phyloP scores from a whole-genome alignment of 2,329 filamentous ascomycete species.

The Alternaria triticimaculans region DNA sequence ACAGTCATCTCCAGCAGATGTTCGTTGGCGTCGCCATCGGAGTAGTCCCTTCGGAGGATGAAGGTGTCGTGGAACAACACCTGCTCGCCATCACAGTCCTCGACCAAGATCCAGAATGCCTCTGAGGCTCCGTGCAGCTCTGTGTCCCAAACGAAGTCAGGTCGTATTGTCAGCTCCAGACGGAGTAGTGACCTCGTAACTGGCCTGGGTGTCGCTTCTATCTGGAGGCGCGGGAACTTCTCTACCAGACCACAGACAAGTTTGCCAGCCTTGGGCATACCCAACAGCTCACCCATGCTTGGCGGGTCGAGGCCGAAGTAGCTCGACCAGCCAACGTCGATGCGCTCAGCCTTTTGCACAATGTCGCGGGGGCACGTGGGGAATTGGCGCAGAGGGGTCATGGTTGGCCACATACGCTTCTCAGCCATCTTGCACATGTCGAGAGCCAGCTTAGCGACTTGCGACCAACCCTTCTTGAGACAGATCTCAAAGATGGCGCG shows the following conservation, averaged over 20 bases:
- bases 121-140: conserved; percentile 85
- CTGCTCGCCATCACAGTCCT: conserved; percentile 96
- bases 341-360: conserved; percentile 88
- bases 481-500: conserved; percentile 96
- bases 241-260: conserved; percentile 84
- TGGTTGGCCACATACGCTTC: conserved; percentile 99
- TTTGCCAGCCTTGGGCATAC: conserved; percentile 85
- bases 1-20: conserved; percentile 97
- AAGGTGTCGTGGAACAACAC: conserved; percentile 96
- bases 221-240: conserved; percentile 91
- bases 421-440: conserved; percentile 99
- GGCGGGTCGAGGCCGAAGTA: conserved; percentile 98
- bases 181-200: conserved; percentile 93
- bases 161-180: conserved; percentile 87
- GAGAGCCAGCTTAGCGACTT: conserved; percentile 88
- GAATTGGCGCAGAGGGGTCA: conserved; percentile 95
- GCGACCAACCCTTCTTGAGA: conserved; percentile 95
- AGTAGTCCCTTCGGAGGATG: conserved; percentile 87
- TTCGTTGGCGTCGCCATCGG: conserved; percentile 83
- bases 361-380: conserved; percentile 78
- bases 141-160: conserved; percentile 96
- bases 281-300: conserved; percentile 92
- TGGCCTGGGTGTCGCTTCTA: conserved; percentile 92
- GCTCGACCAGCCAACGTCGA: conserved; percentile 89
- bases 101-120: conserved; percentile 95